Conservation (phyloP, 2,329 filamentous ascomycete genomes). For the Orbilia quercus region DNA sequence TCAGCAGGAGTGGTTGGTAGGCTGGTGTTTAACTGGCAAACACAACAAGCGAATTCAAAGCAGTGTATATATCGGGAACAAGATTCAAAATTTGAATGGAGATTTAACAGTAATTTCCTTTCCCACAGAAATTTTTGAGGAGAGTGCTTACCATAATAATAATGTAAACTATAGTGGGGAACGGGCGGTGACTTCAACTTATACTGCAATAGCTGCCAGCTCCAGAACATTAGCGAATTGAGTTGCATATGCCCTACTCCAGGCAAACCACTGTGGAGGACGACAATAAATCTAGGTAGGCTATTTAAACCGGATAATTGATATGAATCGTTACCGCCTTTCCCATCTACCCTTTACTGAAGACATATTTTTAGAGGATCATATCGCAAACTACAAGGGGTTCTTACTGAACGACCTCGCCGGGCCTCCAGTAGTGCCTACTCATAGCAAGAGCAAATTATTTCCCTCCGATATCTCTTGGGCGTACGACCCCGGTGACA, state of each 20-base stretch:
- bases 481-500: slow-evolving; percentile 17
- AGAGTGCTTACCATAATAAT: neutral
- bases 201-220: slow-evolving; percentile 15
- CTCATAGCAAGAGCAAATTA: neutral
- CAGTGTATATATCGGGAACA: slow-evolving; percentile 16
- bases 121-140: neutral
- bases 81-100: slow-evolving; percentile 10
- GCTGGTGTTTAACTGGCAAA: slow-evolving; percentile 22
- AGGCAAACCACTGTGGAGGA: slow-evolving; percentile 11
- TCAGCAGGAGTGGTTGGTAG: slow-evolving; percentile 19
- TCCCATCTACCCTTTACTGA: neutral
- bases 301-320: no score
- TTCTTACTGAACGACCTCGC: slow-evolving; percentile 20
- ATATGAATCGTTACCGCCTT: neutral
- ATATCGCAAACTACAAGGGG: slow-evolving; percentile 21
- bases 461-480: slow-evolving; percentile 16
- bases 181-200: neutral
- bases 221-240: slow-evolving; percentile 18
- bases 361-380: slow-evolving; percentile 2
- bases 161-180: slow-evolving; percentile 1
- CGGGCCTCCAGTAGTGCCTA: slow-evolving; percentile 14
- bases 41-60: slow-evolving; percentile 19
- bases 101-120: slow-evolving; percentile 12
- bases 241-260: slow-evolving; percentile 14
- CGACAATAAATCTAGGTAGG: slow-evolving; percentile 23